Conservation (phyloP, 2,329 filamentous ascomycete species). For the Neoarthrinium moseri region DNA sequence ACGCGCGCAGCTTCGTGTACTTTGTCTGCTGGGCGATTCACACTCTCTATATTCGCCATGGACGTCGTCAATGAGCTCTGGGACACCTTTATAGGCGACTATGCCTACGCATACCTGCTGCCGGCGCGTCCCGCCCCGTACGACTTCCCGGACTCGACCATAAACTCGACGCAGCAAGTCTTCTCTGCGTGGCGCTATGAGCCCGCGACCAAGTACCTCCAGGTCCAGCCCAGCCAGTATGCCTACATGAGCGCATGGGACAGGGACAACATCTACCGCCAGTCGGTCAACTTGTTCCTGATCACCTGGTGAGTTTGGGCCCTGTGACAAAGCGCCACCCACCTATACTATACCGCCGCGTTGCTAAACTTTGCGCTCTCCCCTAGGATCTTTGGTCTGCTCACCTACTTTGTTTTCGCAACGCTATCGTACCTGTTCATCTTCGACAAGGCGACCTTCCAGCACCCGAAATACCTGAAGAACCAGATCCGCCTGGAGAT, state of each 20-base stretch:
- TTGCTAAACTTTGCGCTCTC: neutral
- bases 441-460: constrained; percentile 86
- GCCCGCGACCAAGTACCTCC: constrained; percentile 70
- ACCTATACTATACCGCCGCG: neutral
- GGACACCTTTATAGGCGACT: constrained; percentile 81
- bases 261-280: constrained; percentile 75
- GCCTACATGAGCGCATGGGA: constrained; percentile 78
- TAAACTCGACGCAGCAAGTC: constrained; percentile 49
- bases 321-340: too few species aligned
- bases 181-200: constrained; percentile 68
- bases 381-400: constrained; percentile 77
- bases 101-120: constrained; percentile 70
- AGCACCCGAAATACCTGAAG: constrained; percentile 92
- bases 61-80: constrained; percentile 85
- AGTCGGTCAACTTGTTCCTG: constrained; percentile 72
- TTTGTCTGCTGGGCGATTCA: too few species aligned
- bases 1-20: too few species aligned
- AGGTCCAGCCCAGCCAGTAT: constrained; percentile 67
- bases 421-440: constrained; percentile 82
- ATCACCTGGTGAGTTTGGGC: constrained; percentile 83
- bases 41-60: constrained; percentile 51
- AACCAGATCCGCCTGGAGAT: constrained; percentile 90
- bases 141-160: constrained; percentile 48
- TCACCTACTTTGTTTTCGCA: constrained; percentile 84
- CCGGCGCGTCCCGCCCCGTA: constrained; percentile 57